phyloP scores from a whole-genome alignment of 441 rosid species.

The Geranium incanum region DNA sequence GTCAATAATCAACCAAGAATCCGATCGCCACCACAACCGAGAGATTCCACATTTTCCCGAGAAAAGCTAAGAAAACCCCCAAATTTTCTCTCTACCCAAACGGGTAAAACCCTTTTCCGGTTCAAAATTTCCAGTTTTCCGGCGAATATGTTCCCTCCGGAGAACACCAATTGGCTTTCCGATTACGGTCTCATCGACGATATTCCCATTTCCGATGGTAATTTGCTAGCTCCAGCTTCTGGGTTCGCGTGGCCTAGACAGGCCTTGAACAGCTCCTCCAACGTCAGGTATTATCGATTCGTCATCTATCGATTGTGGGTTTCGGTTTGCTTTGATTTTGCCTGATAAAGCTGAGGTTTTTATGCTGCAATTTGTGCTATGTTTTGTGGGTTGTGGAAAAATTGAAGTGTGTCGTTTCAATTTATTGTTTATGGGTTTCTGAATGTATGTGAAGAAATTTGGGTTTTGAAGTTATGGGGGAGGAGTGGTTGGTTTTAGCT shows the following conservation, averaged over 20 bases:
- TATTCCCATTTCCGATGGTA: constrained; percentile 40
- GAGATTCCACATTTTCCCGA: constrained; percentile 1
- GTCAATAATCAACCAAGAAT: too few species aligned
- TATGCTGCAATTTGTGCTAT: neutral
- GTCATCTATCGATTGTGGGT: neutral
- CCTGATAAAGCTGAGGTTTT: neutral
- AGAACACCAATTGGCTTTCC: constrained; percentile 57
- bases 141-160: constrained; percentile 62
- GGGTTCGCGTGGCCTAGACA: constrained; percentile 66
- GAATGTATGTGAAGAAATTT: too few species aligned
- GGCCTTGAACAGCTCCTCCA: constrained; percentile 43
- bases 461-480: too few species aligned
- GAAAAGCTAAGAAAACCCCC: neutral
- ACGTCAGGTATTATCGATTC: constrained; percentile 38
- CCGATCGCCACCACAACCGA: too few species aligned
- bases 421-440: neutral
- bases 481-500: too few species aligned
- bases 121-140: constrained; percentile 20
- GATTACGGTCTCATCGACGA: constrained; percentile 70
- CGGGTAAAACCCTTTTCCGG: constrained; percentile 2
- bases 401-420: neutral
- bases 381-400: neutral
- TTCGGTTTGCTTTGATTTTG: too few species aligned
- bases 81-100: constrained; percentile 9
- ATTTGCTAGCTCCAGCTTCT: constrained; percentile 45